These are phyloP conservation scores for Cubamyces lactineus DNA, from an alignment of 768 basidiomycete genomes.

Conservation along the genomic window DNA sequence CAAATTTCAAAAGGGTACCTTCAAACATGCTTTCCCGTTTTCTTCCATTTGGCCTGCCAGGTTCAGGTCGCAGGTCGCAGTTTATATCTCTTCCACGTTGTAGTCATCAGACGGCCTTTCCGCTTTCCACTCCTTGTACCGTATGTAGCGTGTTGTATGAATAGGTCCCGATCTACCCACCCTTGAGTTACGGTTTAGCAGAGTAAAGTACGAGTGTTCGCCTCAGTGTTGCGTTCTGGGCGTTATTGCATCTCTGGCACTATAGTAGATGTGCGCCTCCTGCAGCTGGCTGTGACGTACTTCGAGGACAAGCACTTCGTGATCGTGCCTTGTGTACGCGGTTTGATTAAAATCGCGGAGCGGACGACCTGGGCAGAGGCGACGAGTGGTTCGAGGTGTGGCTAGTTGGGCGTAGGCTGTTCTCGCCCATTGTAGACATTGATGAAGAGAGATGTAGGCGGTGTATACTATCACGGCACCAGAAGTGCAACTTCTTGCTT, in stretches of 20 bases:
- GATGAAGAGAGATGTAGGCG: background rate
- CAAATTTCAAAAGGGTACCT: background rate
- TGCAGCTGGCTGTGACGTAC: no score
- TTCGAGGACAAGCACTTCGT: background rate
- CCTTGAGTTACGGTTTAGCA: no score
- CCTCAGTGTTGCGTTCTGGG: no score
- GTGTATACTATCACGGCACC: no score
- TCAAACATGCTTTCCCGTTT: background rate
- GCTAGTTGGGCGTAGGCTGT: conserved; percentile 10
- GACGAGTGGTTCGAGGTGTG: background rate
- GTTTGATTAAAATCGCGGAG: no score
- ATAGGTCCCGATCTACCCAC: background rate
- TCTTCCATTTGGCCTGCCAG: conserved; percentile 6
- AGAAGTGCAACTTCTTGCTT: no score
- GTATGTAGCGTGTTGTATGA: background rate
- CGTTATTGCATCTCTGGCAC: no score
- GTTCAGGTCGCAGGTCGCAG: conserved; percentile 7
- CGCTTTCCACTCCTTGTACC: conserved; percentile 1
- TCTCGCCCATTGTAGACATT: conserved; percentile 1
- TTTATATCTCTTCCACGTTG: background rate
- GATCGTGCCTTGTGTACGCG: no score
- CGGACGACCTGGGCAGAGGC: no score
- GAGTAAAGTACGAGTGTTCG: no score
- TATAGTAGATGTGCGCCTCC: no score
- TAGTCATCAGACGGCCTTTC: background rate